Evolutionary conservation across 2,329 filamentous ascomycete species (phyloP), one percentile per base, ranked within the genome.

Genomic region (Epichloe typhina): DNA sequence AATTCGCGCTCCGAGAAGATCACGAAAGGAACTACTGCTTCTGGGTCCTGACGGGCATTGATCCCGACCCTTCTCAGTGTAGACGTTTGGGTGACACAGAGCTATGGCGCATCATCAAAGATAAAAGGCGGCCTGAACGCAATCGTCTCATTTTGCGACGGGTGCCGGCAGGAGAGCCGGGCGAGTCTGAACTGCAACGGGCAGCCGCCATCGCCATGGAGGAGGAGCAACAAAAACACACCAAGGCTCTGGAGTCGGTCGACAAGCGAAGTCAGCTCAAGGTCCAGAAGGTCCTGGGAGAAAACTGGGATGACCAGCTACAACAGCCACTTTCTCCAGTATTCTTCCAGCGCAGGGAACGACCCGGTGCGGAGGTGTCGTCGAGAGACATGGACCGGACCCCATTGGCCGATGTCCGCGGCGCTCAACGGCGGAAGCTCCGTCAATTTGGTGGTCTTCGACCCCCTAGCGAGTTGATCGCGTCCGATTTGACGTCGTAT

Each of bases 401-500:
- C 8, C 69, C 72, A 2, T 72, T 76, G 5, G 67, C 66, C 47
- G 74, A 76, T n/a, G 61, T 69, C 8, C 62, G 65, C 21, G 66
- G 72, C 45, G 70, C 73, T 44, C 67, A 63, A 45, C 66, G 62
- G 39, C 70, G 70, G 53, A 80, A 80, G 61, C 72, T 90, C 44
- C 82, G 86, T 56, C 84, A 86, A 56, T 97, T 97, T 68, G 93
- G 94, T 60, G 91, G 91, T 36, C 83, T 93, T 56, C 79, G 93
- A 59, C 93, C 93, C 93, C 93, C 93, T 1, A 97, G 91, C 70
- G 93, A 98, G 71, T 79, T 98, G 64, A 98, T 98, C 63, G 91
- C 91, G 26, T 95, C 93, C 21, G 93, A 98, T 64, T 73, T 98
- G 53, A 93, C 88, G 1, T 95, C 90, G 0, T 98, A 97, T 72